A percentile compares a stretch with the other conserved stretches of the same genome.
phyloP scores from a whole-genome alignment of 2,329 filamentous ascomycete genomes.

The Aspergillus fumigatiaffinis region DNA sequence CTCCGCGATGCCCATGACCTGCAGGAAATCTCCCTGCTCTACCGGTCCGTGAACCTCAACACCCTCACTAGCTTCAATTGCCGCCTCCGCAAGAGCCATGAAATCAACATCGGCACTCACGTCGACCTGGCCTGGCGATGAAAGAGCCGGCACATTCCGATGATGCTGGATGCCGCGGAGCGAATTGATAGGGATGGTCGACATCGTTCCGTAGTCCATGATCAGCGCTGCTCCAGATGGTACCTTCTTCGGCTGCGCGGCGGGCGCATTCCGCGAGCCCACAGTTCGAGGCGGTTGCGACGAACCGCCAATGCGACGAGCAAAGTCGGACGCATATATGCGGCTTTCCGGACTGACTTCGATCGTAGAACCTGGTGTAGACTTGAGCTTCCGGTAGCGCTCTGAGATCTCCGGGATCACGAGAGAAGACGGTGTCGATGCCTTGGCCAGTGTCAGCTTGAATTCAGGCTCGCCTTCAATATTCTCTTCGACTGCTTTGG shows the following conservation, averaged over 20 bases:
- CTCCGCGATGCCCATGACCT: conserved; percentile 76
- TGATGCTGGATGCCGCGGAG: conserved; percentile 84
- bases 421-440: conserved; percentile 74
- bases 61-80: conserved; percentile 67
- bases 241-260: conserved; percentile 50
- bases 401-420: conserved; percentile 79
- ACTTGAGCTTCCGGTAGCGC: conserved; percentile 73
- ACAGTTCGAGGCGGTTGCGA: conserved; percentile 27
- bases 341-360: conserved; percentile 88
- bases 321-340: conserved; percentile 76
- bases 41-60: conserved; percentile 93
- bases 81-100: conserved; percentile 75
- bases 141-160: conserved; percentile 71
- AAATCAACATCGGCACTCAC: conserved; percentile 94
- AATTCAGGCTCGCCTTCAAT: conserved; percentile 68
- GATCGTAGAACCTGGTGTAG: conserved; percentile 65
- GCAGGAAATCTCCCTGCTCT: conserved; percentile 76
- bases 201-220: conserved; percentile 83
- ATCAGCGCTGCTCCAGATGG: conserved; percentile 88
- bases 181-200: conserved; percentile 79
- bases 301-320: conserved; percentile 74
- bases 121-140: conserved; percentile 76
- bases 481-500: conserved; percentile 51
- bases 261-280: conserved; percentile 10
- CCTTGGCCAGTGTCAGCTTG: conserved; percentile 72